phyloP scores from a whole-genome alignment of 441 rosid genomes.

The Populus hybrid region DNA sequence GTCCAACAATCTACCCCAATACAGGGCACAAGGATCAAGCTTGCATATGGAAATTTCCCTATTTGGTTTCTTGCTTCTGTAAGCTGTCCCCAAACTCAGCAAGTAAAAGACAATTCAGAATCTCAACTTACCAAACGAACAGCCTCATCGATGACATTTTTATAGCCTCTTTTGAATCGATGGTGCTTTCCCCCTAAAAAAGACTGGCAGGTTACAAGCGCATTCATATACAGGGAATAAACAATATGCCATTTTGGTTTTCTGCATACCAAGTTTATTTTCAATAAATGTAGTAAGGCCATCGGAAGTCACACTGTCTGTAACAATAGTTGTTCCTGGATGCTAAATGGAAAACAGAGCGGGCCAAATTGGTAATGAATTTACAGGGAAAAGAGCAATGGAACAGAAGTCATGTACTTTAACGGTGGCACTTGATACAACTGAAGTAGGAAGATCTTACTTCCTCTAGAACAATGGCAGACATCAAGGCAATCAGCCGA shows the following conservation, averaged over 20 bases:
- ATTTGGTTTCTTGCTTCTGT: not conserved
- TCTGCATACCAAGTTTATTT: constrained; percentile 72
- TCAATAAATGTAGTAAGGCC: constrained; percentile 84
- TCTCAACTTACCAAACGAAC: constrained; percentile 69
- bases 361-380: not conserved
- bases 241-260: constrained; percentile 5
- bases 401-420: not conserved
- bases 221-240: constrained; percentile 14
- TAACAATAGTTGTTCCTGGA: constrained; percentile 91
- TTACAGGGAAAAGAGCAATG: not conserved
- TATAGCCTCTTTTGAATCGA: constrained; percentile 95
- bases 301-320: constrained; percentile 97
- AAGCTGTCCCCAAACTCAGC: not conserved
- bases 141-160: constrained; percentile 97
- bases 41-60: not conserved
- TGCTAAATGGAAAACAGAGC: constrained; percentile 44
- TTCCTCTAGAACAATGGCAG: constrained; percentile 95
- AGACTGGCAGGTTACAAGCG: constrained; percentile 18
- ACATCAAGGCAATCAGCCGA: constrained; percentile 83
- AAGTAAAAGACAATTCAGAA: not conserved
- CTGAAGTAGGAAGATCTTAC: constrained; percentile 42
- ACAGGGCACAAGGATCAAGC: not conserved
- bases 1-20: too few species aligned
- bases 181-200: constrained; percentile 89
- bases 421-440: constrained; percentile 6